Base-by-base conservation (phyloP, 148 eudicot genomes). In the Nepenthes mirabilis region DNA sequence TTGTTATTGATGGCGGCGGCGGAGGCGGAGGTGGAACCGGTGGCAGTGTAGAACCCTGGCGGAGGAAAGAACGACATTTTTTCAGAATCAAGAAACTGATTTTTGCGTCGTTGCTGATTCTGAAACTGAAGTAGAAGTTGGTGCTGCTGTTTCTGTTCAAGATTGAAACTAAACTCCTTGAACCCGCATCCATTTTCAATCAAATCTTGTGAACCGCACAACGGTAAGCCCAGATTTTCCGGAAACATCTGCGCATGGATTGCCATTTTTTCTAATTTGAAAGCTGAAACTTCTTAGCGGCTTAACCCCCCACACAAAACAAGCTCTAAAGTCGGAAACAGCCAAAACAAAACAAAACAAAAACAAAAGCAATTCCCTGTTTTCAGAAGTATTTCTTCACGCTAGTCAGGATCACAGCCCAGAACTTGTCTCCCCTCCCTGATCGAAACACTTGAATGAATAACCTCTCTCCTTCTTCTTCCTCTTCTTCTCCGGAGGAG, bases 191-290 rank as follows among this genome's bases (percentile, higher is more conserved):
- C 74, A 66, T 23, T 23, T 40, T 40, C 45, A 4, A 40, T 40
- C 45, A 4, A 40, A 40, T 40, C 45, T 40, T 40, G 45, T 40
- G 45, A 40, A 40, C 45, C 45, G 45, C 68, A 72, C n/a, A 71
- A 67, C 11, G 74, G 66, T 58, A 79, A 71, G 2, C 76, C 83
- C 56, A 80, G 64, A 75, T 72, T 77, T 2, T 73, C 84, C 0
- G 76, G 61, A 64, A 60, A 75, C 63, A 81, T 43, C 57, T 81
- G 84, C n/a, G 89, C 79, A 75, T 81, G 87, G 55, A 81, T 74
- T 0, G 89, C 89, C 94, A 83, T 83, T 40, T 40, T 40, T 40
- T 40, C 45, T 8, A 3, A 4, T 40, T 40, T 40, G 4, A 4
- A 3, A 40, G 8, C 4, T 40, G 6, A 4, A 40, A 40, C 8